Percentiles rank a stretch among this genome's conserved stretches.
Evolutionary conservation across 225 moss, liverwort and hornwort species (phyloP).

Genomic region (Rhytidiadelphus loreus): DNA sequence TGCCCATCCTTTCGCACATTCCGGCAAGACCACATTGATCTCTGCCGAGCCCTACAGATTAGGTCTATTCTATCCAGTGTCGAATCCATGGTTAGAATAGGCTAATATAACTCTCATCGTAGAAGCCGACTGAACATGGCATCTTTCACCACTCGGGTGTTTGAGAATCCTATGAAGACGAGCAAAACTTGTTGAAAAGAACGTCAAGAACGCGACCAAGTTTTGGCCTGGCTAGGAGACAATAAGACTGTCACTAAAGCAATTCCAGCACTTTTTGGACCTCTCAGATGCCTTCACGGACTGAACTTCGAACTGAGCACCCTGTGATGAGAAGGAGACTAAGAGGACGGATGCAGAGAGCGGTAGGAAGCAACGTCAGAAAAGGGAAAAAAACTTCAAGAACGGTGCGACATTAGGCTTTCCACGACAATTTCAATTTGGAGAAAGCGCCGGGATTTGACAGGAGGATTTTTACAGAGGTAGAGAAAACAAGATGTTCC

Average conservation of each 20-base stretch:
- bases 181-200: background rate
- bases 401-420: background rate
- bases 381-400: too few species aligned
- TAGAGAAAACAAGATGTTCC: background rate
- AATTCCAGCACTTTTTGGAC: background rate
- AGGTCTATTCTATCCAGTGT: background rate
- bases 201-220: background rate
- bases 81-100: background rate
- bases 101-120: background rate
- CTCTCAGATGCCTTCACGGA: background rate
- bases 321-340: background rate
- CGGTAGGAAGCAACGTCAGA: background rate
- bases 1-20: too few species aligned
- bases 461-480: background rate
- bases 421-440: background rate
- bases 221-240: too few species aligned
- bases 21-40: background rate
- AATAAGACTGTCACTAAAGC: background rate
- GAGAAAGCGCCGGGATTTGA: background rate
- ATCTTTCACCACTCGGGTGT: background rate
- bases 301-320: background rate
- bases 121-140: background rate
- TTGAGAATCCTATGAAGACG: too few species aligned
- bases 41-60: background rate
- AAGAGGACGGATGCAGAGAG: background rate